Base-by-base conservation (phyloP, 495 filamentous ascomycete species). In the Penicillium simplicissimum region DNA sequence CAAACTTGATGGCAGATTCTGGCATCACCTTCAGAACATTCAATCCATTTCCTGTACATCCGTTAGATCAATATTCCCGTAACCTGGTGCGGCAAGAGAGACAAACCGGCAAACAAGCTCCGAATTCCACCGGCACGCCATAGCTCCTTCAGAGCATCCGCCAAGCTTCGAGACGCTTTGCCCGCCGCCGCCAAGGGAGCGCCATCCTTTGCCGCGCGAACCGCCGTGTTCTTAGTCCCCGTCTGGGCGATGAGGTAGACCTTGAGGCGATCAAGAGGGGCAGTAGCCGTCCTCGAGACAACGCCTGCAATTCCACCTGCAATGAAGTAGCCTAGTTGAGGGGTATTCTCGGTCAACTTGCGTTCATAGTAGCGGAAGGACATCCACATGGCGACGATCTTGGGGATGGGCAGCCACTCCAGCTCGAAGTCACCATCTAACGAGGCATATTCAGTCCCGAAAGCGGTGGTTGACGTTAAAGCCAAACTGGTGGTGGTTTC, bases 21-120 rank as follows among this genome's bases (percentile, higher is more conserved):
- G 95, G 95, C 88, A 98, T 94, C 52, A 98, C 92, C 75, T 98
- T 98, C 64, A 97, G 68, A 10, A 98, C 94, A 68, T 98, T 98
- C 59, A 98, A 82, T 8, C 95, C 95, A 70, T 98, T 98, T 33
- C 95, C 95, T 97, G 66, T 35, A 23, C 0, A 47, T 40, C 14
- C 53, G 52, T 71, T 21, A 72, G 55, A 51, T 43, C 7, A 14
- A 25, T 42, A 25, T 49, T 54, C 3, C 8, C 25, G 11, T 25
- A 21, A 8, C 23, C 10, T 9, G 9, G 15, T 40, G 4, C n/a
- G 1, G 2, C 8, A 5, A 13, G 19, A 28, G 42, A 38, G 49
- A 76, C 86, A 71, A 79, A 96, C 94, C 95, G 63, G 95, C 95
- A 80, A 97, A 98, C 67, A 98, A 86, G 71, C 91, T 96, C 52